Percentiles rank a stretch among this genome's conserved stretches.
phyloP scores from a whole-genome alignment of 192 early-diverging fungal species.

The Coemansia sp. region DNA sequence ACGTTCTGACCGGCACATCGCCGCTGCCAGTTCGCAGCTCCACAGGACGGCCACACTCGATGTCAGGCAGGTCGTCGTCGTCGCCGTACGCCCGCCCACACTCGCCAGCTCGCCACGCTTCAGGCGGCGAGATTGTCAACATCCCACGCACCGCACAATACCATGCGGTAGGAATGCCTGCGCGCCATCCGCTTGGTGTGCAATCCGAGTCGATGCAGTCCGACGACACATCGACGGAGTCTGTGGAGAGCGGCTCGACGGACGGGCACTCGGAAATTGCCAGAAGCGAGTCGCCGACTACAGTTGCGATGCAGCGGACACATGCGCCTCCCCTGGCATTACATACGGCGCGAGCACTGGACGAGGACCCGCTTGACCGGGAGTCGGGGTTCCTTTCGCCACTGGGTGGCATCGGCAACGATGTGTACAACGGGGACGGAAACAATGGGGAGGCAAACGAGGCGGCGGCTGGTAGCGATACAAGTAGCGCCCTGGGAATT shows the following conservation, averaged over 20 bases:
- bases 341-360: background rate
- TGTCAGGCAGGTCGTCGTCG: conserved; percentile 10
- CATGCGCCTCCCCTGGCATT: background rate
- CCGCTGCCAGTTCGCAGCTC: conserved; percentile 23
- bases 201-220: conserved; percentile 40
- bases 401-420: conserved; percentile 18
- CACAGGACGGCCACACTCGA: conserved; percentile 12
- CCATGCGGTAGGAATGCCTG: conserved; percentile 47
- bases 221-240: conserved; percentile 34
- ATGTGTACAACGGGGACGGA: conserved; percentile 2
- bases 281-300: conserved; percentile 4
- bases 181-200: conserved; percentile 47
- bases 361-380: conserved; percentile 3
- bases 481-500: background rate
- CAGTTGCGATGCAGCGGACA: background rate
- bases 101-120: conserved; percentile 6
- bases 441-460: conserved; percentile 2
- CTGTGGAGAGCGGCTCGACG: conserved; percentile 19
- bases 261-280: background rate
- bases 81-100: conserved; percentile 28
- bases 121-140: conserved; percentile 27
- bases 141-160: conserved; percentile 53
- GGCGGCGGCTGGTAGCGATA: conserved; percentile 1
- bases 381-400: conserved; percentile 19
- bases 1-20: conserved; percentile 28